Conservation (phyloP, 2,329 filamentous ascomycete genomes). For the Emericellopsis cladophorae region DNA sequence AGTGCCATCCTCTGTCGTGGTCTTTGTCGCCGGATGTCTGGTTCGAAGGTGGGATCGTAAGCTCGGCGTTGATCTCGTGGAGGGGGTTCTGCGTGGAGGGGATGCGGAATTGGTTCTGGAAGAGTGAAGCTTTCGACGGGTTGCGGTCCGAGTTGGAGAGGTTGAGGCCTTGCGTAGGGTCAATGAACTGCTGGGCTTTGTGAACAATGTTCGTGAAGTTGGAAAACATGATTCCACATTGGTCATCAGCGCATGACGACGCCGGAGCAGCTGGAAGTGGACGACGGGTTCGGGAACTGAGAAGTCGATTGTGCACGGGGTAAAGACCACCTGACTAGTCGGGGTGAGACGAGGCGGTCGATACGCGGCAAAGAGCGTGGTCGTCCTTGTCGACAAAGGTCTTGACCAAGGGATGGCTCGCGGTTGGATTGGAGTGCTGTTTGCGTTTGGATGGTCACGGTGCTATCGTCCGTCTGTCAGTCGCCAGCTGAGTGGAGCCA, state of each 20-base stretch:
- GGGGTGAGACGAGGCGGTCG: too few relatives aligned
- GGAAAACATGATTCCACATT: conserved; percentile 39
- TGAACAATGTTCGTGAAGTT: conserved; percentile 72
- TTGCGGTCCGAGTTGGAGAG: conserved; percentile 64
- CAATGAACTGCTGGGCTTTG: conserved; percentile 90
- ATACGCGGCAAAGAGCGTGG: too few relatives aligned
- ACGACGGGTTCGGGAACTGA: not conserved
- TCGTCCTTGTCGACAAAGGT: too few relatives aligned
- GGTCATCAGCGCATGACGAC: conserved; percentile 25
- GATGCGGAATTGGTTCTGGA: conserved; percentile 92
- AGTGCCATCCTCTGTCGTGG: conserved; percentile 67
- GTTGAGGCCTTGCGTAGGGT: conserved; percentile 67
- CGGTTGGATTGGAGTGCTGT: too few relatives aligned
- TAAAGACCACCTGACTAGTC: too few relatives aligned
- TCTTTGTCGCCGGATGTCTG: conserved; percentile 58
- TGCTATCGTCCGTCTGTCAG: too few relatives aligned
- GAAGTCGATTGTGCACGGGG: too few relatives aligned
- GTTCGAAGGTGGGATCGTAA: conserved; percentile 70
- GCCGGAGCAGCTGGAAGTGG: not conserved
- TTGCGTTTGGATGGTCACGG: too few relatives aligned
- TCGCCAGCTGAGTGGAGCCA: too few relatives aligned
- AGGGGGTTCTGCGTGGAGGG: conserved; percentile 85
- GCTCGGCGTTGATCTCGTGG: conserved; percentile 92
- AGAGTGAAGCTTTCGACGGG: conserved; percentile 83
- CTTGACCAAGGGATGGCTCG: too few relatives aligned